A percentile compares a stretch with the other conserved stretches of the same genome.
Conservation (phyloP, 2,329 filamentous ascomycete species). For the Diaporthe vaccinii region DNA sequence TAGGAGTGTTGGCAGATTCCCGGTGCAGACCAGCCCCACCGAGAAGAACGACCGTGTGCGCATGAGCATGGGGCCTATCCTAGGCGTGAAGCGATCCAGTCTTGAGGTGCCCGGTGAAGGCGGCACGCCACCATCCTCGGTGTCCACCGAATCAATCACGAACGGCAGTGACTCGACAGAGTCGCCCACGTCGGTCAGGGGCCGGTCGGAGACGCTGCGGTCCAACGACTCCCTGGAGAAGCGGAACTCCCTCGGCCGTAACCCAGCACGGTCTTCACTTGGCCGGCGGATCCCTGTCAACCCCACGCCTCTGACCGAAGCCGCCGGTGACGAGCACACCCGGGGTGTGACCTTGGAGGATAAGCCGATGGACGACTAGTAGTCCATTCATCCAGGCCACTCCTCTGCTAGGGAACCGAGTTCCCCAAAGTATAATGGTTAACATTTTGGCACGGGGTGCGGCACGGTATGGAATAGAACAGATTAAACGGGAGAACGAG, state of each 20-base stretch:
- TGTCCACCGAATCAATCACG: constrained; percentile 43
- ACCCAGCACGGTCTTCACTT: constrained; percentile 64
- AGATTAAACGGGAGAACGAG: background rate
- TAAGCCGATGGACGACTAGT: constrained; percentile 82
- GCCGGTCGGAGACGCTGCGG: constrained; percentile 40
- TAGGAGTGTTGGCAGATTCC: constrained; percentile 85
- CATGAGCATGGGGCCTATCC: constrained; percentile 63
- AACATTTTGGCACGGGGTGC: constrained; percentile 12
- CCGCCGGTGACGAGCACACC: constrained; percentile 44
- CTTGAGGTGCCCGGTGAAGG: constrained; percentile 83
- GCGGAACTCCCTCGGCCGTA: constrained; percentile 73
- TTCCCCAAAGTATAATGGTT: background rate
- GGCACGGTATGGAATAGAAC: constrained; percentile 6
- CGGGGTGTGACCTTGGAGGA: constrained; percentile 78
- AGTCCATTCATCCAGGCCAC: background rate
- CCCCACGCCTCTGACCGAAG: constrained; percentile 49
- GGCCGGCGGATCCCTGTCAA: constrained; percentile 62
- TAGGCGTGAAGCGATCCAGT: constrained; percentile 72
- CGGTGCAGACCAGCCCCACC: constrained; percentile 71
- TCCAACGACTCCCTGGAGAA: constrained; percentile 63
- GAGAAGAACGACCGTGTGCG: constrained; percentile 66
- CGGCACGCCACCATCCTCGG: constrained; percentile 49
- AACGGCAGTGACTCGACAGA: constrained; percentile 42
- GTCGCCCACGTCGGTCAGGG: constrained; percentile 41
- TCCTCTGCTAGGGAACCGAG: background rate